Evolutionary conservation across 257 asterid species (phyloP).

Genomic region (Solanum etuberosum): DNA sequence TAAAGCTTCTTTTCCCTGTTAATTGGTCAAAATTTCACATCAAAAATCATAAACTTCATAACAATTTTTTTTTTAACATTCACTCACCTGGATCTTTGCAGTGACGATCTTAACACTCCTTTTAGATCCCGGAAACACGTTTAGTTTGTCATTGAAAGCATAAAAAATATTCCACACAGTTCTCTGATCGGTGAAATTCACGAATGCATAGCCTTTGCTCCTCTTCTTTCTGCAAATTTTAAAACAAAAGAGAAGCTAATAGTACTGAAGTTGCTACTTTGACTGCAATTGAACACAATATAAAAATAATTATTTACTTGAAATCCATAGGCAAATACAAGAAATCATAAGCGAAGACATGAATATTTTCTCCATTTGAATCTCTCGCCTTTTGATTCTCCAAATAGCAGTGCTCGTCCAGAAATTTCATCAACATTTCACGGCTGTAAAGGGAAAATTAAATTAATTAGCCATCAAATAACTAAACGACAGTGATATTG

Average conservation of each 20-base stretch:
- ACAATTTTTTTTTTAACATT: neutral
- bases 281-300: neutral
- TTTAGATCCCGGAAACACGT: conserved; percentile 17
- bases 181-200: conserved; percentile 36
- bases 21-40: neutral
- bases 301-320: conserved; percentile 9
- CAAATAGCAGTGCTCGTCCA: conserved; percentile 33
- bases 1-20: conserved; percentile 52
- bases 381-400: conserved; percentile 15
- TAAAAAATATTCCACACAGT: conserved; percentile 28
- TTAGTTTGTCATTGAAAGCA: conserved; percentile 6
- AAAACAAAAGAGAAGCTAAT: neutral
- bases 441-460: conserved; percentile 18
- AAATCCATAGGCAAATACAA: conserved; percentile 64
- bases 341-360: conserved; percentile 45
- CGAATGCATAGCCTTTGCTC: conserved; percentile 61
- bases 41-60: neutral
- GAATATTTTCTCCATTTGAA: neutral
- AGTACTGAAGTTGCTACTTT: neutral
- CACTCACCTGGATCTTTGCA: conserved; percentile 52
- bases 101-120: conserved; percentile 28
- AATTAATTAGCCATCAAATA: neutral
- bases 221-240: conserved; percentile 16
- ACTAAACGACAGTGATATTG: neutral
- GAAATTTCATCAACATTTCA: conserved; percentile 10